A percentile compares a stretch with the other conserved stretches of the same genome.
Conservation (phyloP, 345 rosid species). For the Gossypium bickii region DNA sequence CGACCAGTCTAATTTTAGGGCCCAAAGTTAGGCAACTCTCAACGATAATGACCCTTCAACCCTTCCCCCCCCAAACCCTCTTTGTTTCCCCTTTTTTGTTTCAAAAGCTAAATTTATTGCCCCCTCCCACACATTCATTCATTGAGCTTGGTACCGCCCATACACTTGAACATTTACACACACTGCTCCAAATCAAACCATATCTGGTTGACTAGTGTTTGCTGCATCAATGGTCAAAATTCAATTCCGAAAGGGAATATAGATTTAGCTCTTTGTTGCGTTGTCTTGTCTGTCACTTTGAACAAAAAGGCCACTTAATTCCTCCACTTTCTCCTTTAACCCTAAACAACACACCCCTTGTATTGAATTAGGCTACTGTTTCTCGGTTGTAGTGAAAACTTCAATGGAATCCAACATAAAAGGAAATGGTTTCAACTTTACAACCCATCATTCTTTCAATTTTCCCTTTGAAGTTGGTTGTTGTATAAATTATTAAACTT, state of each 20-base stretch:
- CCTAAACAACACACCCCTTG: not conserved
- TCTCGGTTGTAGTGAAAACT: not conserved
- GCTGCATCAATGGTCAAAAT: not conserved
- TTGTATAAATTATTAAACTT: too few species aligned
- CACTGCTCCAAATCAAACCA: not conserved
- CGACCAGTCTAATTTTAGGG: slow-evolving; percentile 1
- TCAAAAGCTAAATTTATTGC: not conserved
- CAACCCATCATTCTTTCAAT: not conserved
- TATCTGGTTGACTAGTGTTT: not conserved
- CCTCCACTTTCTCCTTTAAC: slow-evolving; percentile 24
- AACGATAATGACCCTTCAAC: slow-evolving; percentile 33
- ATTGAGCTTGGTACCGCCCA: not conserved
- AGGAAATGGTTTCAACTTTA: not conserved
- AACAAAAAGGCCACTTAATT: not conserved
- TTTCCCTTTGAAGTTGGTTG: not conserved
- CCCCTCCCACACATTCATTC: not conserved
- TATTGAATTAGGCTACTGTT: not conserved
- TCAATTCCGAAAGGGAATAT: not conserved
- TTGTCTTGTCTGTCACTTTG: not conserved
- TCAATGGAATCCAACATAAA: not conserved
- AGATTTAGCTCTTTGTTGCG: not conserved
- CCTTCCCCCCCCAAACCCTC: slow-evolving; percentile 8
- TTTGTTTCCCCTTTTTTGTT: not conserved
- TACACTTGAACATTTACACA: not conserved
- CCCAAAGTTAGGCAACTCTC: slow-evolving; percentile 45